Evolutionary conservation across 2,329 filamentous ascomycete species (phyloP).

Genomic region (Scedosporium dehoogii): DNA sequence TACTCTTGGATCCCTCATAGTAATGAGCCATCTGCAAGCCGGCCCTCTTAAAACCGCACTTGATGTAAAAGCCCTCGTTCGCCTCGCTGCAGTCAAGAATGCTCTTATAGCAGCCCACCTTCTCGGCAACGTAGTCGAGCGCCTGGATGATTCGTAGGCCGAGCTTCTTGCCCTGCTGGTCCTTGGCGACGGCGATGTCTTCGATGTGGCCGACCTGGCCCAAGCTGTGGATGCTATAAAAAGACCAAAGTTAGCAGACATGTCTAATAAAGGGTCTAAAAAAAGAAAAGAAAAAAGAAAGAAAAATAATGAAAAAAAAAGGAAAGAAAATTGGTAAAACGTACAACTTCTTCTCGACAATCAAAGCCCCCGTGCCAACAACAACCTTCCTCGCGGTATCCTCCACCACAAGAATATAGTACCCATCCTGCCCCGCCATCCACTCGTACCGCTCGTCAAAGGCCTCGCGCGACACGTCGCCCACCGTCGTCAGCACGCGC

Average conservation of each 20-base stretch:
- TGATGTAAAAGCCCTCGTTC: slow-evolving; percentile 96
- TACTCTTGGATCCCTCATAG: slow-evolving; percentile 54
- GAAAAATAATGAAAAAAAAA: background rate
- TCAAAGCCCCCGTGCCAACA: slow-evolving; percentile 82
- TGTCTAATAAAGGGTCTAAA: background rate
- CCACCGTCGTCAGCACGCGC: slow-evolving; percentile 84
- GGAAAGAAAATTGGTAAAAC: slow-evolving; percentile 19
- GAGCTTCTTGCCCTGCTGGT: slow-evolving; percentile 95
- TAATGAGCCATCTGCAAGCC: slow-evolving; percentile 97
- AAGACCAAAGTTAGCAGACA: background rate
- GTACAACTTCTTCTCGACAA: slow-evolving; percentile 91
- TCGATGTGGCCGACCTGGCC: slow-evolving; percentile 91
- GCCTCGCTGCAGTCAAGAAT: slow-evolving; percentile 94
- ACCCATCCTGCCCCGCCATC: slow-evolving; percentile 65
- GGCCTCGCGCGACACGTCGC: slow-evolving; percentile 65
- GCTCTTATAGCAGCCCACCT: slow-evolving; percentile 92
- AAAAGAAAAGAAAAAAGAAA: slow-evolving; percentile 13
- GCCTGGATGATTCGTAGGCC: slow-evolving; percentile 89
- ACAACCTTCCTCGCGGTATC: slow-evolving; percentile 55
- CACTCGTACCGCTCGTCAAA: slow-evolving; percentile 77
- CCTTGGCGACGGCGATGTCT: slow-evolving; percentile 89
- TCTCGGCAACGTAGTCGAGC: slow-evolving; percentile 76
- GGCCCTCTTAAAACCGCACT: slow-evolving; percentile 88
- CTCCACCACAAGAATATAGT: slow-evolving; percentile 80
- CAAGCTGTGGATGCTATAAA: slow-evolving; percentile 61